Percentiles rank a stretch among this genome's conserved stretches.
Evolutionary conservation across 1,284 basidiomycete species (phyloP).

Genomic region (Hymenochaete sp.): DNA sequence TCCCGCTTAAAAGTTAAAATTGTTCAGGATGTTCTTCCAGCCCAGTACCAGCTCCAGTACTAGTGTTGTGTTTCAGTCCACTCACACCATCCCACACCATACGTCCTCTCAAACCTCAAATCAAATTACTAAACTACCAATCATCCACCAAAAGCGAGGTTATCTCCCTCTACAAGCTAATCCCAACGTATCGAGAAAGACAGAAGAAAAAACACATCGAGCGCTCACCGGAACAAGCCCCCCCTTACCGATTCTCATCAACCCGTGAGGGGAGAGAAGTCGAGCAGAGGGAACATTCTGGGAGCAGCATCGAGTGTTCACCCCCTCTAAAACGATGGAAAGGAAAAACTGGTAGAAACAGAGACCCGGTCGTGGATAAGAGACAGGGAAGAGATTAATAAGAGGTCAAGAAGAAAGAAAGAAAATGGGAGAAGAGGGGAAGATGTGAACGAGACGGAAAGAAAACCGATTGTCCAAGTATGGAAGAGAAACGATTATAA

Average conservation of each 20-base stretch:
- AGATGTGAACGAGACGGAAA: slow-evolving; percentile 8
- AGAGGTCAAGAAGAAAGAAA: background rate
- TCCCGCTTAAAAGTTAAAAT: too few species aligned
- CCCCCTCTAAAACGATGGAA: slow-evolving; percentile 4
- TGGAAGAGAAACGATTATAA: slow-evolving; percentile 22
- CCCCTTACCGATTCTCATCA: slow-evolving; percentile 11
- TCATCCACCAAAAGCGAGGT: background rate
- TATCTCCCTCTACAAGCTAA: background rate
- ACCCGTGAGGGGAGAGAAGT: slow-evolving; percentile 16
- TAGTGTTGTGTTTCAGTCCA: too few species aligned
- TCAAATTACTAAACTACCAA: too few species aligned
- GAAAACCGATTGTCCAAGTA: slow-evolving; percentile 14
- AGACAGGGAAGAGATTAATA: background rate
- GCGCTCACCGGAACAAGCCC: slow-evolving; percentile 14
- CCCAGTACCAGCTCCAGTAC: too few species aligned
- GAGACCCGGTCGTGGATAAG: background rate
- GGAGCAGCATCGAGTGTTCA: slow-evolving; percentile 14
- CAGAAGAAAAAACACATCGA: slow-evolving; percentile 6
- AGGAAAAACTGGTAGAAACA: slow-evolving; percentile 10
- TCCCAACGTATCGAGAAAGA: too few species aligned
- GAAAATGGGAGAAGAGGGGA: slow-evolving; percentile 1
- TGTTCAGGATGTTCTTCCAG: too few species aligned
- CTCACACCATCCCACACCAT: too few species aligned
- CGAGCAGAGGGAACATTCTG: background rate
- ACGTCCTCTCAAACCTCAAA: too few species aligned